Conservation (phyloP, 225 moss, liverwort and hornwort species). For the Takakia lepidozioides region DNA sequence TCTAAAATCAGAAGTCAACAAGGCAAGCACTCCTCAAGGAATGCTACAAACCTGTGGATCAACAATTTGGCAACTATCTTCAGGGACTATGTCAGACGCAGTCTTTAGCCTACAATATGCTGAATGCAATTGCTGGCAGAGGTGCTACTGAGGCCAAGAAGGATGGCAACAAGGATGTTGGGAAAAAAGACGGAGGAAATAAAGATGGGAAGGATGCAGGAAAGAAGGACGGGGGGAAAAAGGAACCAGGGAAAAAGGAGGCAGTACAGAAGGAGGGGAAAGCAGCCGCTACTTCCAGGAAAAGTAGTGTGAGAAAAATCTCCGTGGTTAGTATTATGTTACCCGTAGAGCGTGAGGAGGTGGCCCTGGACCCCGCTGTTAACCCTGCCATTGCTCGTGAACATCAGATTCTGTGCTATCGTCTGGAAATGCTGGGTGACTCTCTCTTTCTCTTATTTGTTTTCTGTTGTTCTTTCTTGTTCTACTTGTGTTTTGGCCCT, state of each 20-base stretch:
- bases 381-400: conserved; percentile 57
- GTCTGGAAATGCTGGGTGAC: conserved; percentile 72
- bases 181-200: not conserved
- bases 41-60: too few species aligned
- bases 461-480: too few species aligned
- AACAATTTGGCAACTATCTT: too few species aligned
- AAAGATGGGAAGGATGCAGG: conserved; percentile 10
- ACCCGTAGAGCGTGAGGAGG: conserved; percentile 31
- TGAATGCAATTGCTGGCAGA: conserved; percentile 54
- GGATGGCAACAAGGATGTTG: conserved; percentile 12
- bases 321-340: conserved; percentile 14
- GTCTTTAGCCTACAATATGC: conserved; percentile 42
- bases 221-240: conserved; percentile 14
- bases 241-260: conserved; percentile 7
- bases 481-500: too few species aligned
- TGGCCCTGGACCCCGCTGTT: conserved; percentile 28
- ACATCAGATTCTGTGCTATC: conserved; percentile 64
- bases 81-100: conserved; percentile 61
- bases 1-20: too few species aligned
- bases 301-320: conserved; percentile 1
- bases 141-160: conserved; percentile 7
- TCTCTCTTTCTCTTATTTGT: too few species aligned
- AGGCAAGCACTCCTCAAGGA: too few species aligned
- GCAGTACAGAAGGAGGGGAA: conserved; percentile 1
- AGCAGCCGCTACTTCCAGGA: conserved; percentile 4